Base-by-base conservation (phyloP, 2,329 filamentous ascomycete genomes). In the Chaetomium globosum region DNA sequence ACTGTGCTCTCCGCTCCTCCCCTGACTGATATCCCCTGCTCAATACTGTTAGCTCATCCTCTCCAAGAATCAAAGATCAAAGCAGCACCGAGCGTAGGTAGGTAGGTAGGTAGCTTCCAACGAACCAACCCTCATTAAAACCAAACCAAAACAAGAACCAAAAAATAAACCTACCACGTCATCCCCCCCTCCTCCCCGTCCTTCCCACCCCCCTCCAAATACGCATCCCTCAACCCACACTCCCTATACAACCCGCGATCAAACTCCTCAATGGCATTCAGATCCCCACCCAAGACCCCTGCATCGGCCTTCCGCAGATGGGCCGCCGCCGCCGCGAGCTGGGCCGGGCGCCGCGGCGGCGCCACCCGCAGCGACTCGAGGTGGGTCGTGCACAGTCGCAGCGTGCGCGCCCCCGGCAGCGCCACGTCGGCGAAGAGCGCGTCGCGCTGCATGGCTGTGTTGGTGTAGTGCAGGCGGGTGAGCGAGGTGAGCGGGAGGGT, bases 211-310 rank as follows among this genome's bases (percentile, higher is more conserved):
- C 79, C 76, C 63, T 80, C 78, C 2, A 87, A 76, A 67, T 81
- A 87, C 0, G 82, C 80, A 68, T 87, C 85, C 39, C 78, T 75
- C 2, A 87, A 78, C 0, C 72, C 68, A 62, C 84, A 83, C 0
- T 83, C 80, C 0, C 70, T 69, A 61, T 83, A 82, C 9, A 85
- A 71, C 0, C 75, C 77, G 9, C 72, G 71, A 70, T 87, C 85
- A 61, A 84, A 85, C 0, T 78, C 77, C 67, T 86, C 78, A 36
- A 87, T 85, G 26, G 85, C 83, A 67, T 87, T 87, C 52, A 86
- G 78, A 70, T 87, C 84, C 0, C 85, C 85, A 0, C 82, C 83
- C 2, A 83, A 69, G 0, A 86, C 63, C 0, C 78, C 80, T 1
- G 77, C 80, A 7, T 78, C 65, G 0, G 82, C 73, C 2, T 73